Base-by-base conservation (phyloP, 2,329 filamentous ascomycete species). In the Chaetothyriales sp. region DNA sequence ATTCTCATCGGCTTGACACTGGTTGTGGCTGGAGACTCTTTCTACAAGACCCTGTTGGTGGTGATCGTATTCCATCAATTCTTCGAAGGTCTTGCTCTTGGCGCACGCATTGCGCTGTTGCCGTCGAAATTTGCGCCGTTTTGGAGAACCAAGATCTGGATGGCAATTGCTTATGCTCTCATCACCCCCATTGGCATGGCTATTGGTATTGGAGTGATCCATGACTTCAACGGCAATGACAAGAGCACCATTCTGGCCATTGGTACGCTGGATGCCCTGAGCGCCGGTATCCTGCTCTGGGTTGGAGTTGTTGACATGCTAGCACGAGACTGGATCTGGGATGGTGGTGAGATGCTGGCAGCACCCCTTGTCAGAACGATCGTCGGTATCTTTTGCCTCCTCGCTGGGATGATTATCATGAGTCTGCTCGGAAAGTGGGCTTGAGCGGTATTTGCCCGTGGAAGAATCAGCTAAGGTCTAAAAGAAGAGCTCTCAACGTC, bases 231-330 rank as follows among this genome's bases (percentile, higher is more conserved):
- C 59, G 84, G 83, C 3, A 86, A 84, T 59, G 76, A 85, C 57
- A 75, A 72, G 2, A 71, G 73, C 1, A 88, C 84, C 0, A 71
- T 87, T 43, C 66, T 88, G 44, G 80, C 83, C 2, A 78, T 88
- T 36, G 84, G 83, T 0, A 86, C 83, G 0, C 70, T 89, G 1
- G 80, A 89, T 63, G 81, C 84, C 5, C 62, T 88, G 8, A 84
- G 79, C 0, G 83, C 84, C 0, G 84, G 84, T 25, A 85, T 90
- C 44, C 70, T 89, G 28, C 69, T 84, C n/a, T 89, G 84, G 83
- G 83, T 88, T 1, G 82, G 83, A 1, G 66, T 88, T 1, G 83
- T 88, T 0, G 84, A 88, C 68, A 87, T 89, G 83, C 81, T 81
- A 78, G 81, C 81, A 2, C 70, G 76, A 43, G 84, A 89, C 62